Base-by-base conservation (phyloP, 352 stramenopile genomes). In the Pythium phragmiticola region DNA sequence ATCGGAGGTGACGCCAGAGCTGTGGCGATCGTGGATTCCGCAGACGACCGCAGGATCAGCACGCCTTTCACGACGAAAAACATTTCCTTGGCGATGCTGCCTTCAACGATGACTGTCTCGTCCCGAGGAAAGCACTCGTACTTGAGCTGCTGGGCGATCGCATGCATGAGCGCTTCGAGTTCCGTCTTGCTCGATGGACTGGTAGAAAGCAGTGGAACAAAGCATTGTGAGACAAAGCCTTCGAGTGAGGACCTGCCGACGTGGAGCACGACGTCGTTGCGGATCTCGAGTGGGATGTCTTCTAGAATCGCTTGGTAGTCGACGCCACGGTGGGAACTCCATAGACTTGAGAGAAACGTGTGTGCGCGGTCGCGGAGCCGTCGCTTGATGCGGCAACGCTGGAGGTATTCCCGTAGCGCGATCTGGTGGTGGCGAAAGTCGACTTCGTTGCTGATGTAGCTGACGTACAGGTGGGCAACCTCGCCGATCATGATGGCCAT, bases 401-500 rank as follows among this genome's bases (percentile, higher is more conserved):
- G 49, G n/a, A 56, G 53, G 33, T 77, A 91, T 28, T 72, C 60
- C 57, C 88, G 69, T 2, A 87, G 66, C 2, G 79, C 68, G 33
- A 88, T 79, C 49, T 91, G 78, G 61, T 78, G 82, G 58, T 88
- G 89, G 19, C 80, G 80, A 57, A 87, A 91, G 34, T 68, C 58
- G 19, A 76, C 62, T 63, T 76, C 69, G 56, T 76, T 69, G 34
- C 59, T 51, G 43, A 72, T 76, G 26, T 67, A 65, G 1, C 48
- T 68, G 16, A 76, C 53, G 59, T 64, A 76, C 34, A 91, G 59
- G 36, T 81, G 87, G 1, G 78, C 79, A 49, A 89, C 76, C 55
- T 89, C 78, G 7, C 80, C 78, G 47, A 91, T 89, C 78, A 91
- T 89, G 13, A 88, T 66, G 19, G 76, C 78, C 82, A 88, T 91